These are phyloP conservation scores for Linum tenue DNA, from an alignment of 345 rosid genomes.

Conservation along the genomic window DNA sequence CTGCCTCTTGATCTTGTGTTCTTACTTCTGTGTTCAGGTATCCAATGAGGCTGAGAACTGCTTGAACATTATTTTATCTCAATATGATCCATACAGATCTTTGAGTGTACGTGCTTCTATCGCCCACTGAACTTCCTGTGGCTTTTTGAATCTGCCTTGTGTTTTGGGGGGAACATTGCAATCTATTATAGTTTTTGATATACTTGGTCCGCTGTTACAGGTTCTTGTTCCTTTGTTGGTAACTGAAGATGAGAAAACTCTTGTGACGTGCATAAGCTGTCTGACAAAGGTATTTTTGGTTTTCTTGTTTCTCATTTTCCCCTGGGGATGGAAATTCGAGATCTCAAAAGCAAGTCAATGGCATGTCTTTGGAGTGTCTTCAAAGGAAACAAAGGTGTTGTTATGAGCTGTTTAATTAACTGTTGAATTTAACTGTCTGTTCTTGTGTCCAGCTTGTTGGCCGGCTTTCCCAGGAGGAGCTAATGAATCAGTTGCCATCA, in stretches of 20 bases:
- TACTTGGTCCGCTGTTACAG: slow-evolving; percentile 29
- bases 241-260: slow-evolving; percentile 89
- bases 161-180: no score
- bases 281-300: slow-evolving; percentile 65
- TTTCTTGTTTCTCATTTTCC: not conserved
- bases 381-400: not conserved
- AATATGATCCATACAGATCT: slow-evolving; percentile 94
- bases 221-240: slow-evolving; percentile 81
- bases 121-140: slow-evolving; percentile 5
- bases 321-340: not conserved
- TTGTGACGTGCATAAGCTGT: slow-evolving; percentile 82
- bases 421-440: not conserved
- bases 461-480: slow-evolving; percentile 80
- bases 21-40: slow-evolving; percentile 35
- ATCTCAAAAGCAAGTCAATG: not conserved
- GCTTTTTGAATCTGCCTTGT: not conserved
- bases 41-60: slow-evolving; percentile 88
- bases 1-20: slow-evolving; percentile 13
- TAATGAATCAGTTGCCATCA: slow-evolving; percentile 70
- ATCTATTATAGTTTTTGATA: not conserved
- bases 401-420: not conserved
- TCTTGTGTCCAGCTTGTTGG: slow-evolving; percentile 67
- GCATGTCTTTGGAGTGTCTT: not conserved
- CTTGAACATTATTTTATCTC: slow-evolving; percentile 61
- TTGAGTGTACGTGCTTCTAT: slow-evolving; percentile 54